Conservation (phyloP, 2,329 filamentous ascomycete species). For the Calonectria leucothoes region DNA sequence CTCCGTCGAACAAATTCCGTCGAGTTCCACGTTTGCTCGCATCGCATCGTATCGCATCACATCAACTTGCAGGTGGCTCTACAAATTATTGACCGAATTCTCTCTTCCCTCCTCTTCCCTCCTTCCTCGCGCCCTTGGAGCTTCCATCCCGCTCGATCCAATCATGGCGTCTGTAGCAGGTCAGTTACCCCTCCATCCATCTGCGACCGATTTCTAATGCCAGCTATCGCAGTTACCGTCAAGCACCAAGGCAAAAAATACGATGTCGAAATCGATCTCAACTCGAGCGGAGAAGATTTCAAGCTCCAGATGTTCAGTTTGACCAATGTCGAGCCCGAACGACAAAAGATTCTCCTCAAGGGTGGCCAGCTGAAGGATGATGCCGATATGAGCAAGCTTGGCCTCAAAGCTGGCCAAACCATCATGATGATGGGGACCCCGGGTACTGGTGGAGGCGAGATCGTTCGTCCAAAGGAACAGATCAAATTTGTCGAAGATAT, state of each 20-base stretch:
- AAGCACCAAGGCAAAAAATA: slow-evolving; percentile 97
- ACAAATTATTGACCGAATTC: slow-evolving; percentile 3
- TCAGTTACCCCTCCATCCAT: slow-evolving; percentile 48
- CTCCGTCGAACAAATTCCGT: slow-evolving; percentile 12
- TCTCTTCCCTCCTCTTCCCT: not conserved
- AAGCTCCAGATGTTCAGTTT: slow-evolving; percentile 96
- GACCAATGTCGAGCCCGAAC: slow-evolving; percentile 94
- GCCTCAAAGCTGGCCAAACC: slow-evolving; percentile 84
- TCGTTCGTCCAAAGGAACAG: slow-evolving; percentile 81
- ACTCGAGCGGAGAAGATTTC: slow-evolving; percentile 88
- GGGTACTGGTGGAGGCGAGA: slow-evolving; percentile 69
- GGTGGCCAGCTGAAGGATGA: slow-evolving; percentile 97
- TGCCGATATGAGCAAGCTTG: slow-evolving; percentile 83
- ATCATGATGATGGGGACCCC: slow-evolving; percentile 99
- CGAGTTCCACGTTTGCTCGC: slow-evolving; percentile 7
- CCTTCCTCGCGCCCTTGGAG: slow-evolving; percentile 8
- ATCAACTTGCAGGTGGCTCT: slow-evolving; percentile 10
- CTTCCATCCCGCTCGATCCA: slow-evolving; percentile 39
- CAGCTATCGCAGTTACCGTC: slow-evolving; percentile 75
- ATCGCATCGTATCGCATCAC: slow-evolving; percentile 19
- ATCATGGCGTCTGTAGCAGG: slow-evolving; percentile 68
- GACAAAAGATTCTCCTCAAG: slow-evolving; percentile 96
- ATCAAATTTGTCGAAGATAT: slow-evolving; percentile 97
- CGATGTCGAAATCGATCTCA: slow-evolving; percentile 89
- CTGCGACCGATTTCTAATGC: slow-evolving; percentile 30